Evolutionary conservation across 345 rosid genomes (phyloP).

Genomic region (Viola odorata): DNA sequence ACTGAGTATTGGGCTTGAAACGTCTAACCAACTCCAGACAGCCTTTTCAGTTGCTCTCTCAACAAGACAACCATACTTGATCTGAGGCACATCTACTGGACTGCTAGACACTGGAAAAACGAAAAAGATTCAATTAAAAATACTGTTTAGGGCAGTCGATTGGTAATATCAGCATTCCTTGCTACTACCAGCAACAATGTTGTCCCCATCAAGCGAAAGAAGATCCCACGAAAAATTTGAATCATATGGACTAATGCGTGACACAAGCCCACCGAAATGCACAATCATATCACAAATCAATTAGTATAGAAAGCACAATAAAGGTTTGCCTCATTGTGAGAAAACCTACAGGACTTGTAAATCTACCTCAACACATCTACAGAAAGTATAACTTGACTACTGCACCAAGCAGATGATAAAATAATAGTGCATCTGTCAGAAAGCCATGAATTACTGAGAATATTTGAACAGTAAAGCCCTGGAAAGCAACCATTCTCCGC

Average conservation of each 20-base stretch:
- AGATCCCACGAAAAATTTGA: conserved; percentile 61
- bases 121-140: conserved; percentile 10
- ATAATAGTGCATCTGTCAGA: conserved; percentile 80
- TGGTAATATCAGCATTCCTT: conserved; percentile 2
- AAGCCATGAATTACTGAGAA: conserved; percentile 73
- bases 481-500: conserved; percentile 77
- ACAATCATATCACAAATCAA: conserved; percentile 13
- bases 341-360: not conserved
- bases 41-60: conserved; percentile 32
- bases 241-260: conserved; percentile 59
- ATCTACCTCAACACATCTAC: conserved; percentile 62
- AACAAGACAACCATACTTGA: conserved; percentile 59
- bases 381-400: conserved; percentile 62
- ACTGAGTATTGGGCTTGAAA: conserved; percentile 52
- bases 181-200: conserved; percentile 65
- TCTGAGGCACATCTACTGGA: conserved; percentile 64
- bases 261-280: conserved; percentile 55
- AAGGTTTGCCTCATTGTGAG: not conserved
- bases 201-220: conserved; percentile 67
- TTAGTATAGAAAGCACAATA: conserved; percentile 1
- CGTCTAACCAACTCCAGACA: conserved; percentile 63
- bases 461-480: conserved; percentile 57
- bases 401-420: conserved; percentile 66
- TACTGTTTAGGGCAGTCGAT: conserved; percentile 2
- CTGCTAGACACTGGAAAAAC: conserved; percentile 65